Evolutionary conservation across 805 yeast genomes (phyloP), one percentile per base, ranked within the genome.

Genomic region (Pichia kluyveri): DNA sequence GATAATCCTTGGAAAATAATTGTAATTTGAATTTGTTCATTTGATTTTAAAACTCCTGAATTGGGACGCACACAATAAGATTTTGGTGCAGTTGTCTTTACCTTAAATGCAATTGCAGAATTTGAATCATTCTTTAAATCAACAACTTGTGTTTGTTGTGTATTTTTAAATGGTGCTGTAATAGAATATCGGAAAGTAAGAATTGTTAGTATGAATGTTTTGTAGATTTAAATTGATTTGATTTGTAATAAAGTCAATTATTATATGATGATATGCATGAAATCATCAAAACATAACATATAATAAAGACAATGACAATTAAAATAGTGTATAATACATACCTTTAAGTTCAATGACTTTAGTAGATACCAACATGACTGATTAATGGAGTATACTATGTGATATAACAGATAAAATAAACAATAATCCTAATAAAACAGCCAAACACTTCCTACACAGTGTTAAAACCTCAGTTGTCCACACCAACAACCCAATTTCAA

Each of bases 1-100:
- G 80, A 70, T 56, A 86, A 73, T 15, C 96, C 96, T 68, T 90
- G 90, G 53, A 88, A 80, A 58, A 88, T 87, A 58, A 93, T 83
- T 42, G 90, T 78, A 46, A 93, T 86, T 47, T 84, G 79, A 46
- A 82, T 68, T 26, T 81, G 65, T 54, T 78, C 77, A 36, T 95
- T 93, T 14, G 98, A 90, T 30, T 72, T 73, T 49, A 93, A 72
- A 36, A 83, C 66, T 15, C 93, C 80, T 51, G 97, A 91, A 66
- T 90, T 93, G 53, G 99, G 99, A 69, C 96, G 83, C 45, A 93
- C 98, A 67, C 96, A 87, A 73, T 90, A 76, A 67, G 87, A 73
- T 67, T 87, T 90, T 52, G 99, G 99, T 10, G 98, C 97, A 8
- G 99, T 93, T 42, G 99, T 91, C 71, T 91, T 93, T 62, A 93